A percentile compares a stretch with the other conserved stretches of the same genome.
phyloP scores from a whole-genome alignment of 768 basidiomycete species.

The Mrakia blollopis region DNA sequence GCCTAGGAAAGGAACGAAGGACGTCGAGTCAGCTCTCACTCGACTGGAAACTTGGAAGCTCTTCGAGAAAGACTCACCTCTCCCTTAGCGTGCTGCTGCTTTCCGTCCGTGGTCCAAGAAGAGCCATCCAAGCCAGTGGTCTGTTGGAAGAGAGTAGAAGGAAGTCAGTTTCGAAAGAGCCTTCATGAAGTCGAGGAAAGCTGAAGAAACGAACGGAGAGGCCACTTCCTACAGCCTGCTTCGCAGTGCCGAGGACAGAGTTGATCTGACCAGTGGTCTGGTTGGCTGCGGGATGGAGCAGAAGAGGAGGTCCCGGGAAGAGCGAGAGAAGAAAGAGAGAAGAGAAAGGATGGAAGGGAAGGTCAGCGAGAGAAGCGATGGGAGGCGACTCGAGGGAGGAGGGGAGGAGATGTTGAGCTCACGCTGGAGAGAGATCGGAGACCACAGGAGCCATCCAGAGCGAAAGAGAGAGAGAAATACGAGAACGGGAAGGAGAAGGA shows the following conservation, averaged over 20 bases:
- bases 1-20: not conserved
- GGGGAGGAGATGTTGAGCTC: too few species aligned
- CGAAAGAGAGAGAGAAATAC: not conserved
- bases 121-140: conserved; percentile 41
- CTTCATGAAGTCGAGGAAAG: not conserved
- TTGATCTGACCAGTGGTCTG: conserved; percentile 27
- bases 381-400: not conserved
- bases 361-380: not conserved
- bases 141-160: not conserved
- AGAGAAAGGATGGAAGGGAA: not conserved
- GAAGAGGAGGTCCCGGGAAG: not conserved
- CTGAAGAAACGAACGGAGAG: not conserved
- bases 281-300: not conserved
- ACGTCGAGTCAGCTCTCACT: too few species aligned
- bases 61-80: conserved; percentile 48
- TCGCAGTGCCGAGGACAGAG: not conserved
- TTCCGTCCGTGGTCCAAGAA: conserved; percentile 50
- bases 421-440: not conserved
- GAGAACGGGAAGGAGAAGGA: conserved; percentile 8
- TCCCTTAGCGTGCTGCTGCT: conserved; percentile 53
- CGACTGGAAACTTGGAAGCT: too few species aligned
- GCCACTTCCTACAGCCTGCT: not conserved
- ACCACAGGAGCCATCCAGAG: too few species aligned
- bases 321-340: not conserved
- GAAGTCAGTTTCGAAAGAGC: not conserved